Conservation (phyloP, 495 filamentous ascomycete genomes). For the Neurospora sp. region DNA sequence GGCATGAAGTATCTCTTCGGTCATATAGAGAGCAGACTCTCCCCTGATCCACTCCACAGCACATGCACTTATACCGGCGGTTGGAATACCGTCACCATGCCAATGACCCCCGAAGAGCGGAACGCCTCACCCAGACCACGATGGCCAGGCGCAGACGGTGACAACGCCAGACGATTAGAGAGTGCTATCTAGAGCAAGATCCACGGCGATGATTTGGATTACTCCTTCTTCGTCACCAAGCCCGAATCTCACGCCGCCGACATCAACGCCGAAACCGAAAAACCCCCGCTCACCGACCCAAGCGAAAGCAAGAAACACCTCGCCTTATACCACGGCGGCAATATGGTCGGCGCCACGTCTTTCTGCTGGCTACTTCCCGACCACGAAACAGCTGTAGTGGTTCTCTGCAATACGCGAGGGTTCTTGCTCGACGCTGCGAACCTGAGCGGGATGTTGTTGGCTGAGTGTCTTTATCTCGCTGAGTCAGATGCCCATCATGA, state of each 20-base stretch:
- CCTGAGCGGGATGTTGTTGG: slow-evolving; percentile 4
- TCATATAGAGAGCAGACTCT: neutral
- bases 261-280: too few relatives aligned
- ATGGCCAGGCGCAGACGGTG: slow-evolving; percentile 10
- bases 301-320: neutral
- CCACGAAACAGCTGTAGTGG: slow-evolving; percentile 7
- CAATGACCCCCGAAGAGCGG: neutral
- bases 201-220: neutral
- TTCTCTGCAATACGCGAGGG: slow-evolving; percentile 12
- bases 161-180: slow-evolving; percentile 5
- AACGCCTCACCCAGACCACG: neutral
- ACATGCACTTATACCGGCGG: slow-evolving; percentile 7
- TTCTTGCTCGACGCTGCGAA: slow-evolving; percentile 11
- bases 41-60: neutral
- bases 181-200: neutral
- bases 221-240: neutral
- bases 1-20: slow-evolving; percentile 2
- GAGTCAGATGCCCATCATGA: neutral
- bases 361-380: slow-evolving; percentile 5
- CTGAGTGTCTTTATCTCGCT: slow-evolving; percentile 1
- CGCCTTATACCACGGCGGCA: slow-evolving; percentile 13
- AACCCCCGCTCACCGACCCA: neutral
- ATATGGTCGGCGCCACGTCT: slow-evolving; percentile 17
- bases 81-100: slow-evolving; percentile 1
- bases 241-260: too few relatives aligned